These are phyloP conservation scores for Phaeophleospora eucalypticola DNA, from an alignment of 2,329 filamentous ascomycete species.

Conservation along the genomic window DNA sequence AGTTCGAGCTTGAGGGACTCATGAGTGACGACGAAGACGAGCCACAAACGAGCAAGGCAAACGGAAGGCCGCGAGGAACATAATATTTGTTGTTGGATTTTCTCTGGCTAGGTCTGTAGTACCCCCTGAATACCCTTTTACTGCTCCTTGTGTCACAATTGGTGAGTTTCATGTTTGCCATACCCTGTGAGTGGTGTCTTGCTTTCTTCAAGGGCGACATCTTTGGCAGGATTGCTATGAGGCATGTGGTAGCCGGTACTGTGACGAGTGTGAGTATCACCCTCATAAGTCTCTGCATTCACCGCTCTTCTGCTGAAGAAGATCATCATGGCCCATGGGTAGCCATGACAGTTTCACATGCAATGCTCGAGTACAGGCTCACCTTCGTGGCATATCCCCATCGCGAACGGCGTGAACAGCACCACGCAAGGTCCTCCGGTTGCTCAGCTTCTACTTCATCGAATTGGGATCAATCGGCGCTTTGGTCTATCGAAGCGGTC, in stretches of 20 bases:
- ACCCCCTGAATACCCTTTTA: not conserved
- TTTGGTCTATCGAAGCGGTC: no score
- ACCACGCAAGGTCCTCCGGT: no score
- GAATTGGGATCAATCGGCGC: no score
- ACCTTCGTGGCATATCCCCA: no score
- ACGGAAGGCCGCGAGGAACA: not conserved
- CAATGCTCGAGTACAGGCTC: no score
- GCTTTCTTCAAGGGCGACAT: not conserved
- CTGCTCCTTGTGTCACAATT: not conserved
- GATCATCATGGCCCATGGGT: no score
- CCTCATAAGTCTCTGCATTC: no score
- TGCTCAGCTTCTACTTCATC: no score
- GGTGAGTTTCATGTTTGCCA: not conserved
- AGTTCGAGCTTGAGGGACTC: constrained; percentile 88
- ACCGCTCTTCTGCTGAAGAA: no score
- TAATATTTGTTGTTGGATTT: not conserved
- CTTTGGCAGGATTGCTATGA: not conserved
- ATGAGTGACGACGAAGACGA: constrained; percentile 77
- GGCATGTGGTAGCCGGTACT: not conserved
- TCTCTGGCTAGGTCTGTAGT: not conserved
- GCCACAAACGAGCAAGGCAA: constrained; percentile 10
- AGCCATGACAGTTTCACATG: no score
- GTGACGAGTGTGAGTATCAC: no score
- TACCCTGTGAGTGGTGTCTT: not conserved
- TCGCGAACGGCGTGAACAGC: no score